These are phyloP conservation scores for Cryptococcus maquisensis DNA, from an alignment of 1,284 basidiomycete genomes.

Conservation along the genomic window DNA sequence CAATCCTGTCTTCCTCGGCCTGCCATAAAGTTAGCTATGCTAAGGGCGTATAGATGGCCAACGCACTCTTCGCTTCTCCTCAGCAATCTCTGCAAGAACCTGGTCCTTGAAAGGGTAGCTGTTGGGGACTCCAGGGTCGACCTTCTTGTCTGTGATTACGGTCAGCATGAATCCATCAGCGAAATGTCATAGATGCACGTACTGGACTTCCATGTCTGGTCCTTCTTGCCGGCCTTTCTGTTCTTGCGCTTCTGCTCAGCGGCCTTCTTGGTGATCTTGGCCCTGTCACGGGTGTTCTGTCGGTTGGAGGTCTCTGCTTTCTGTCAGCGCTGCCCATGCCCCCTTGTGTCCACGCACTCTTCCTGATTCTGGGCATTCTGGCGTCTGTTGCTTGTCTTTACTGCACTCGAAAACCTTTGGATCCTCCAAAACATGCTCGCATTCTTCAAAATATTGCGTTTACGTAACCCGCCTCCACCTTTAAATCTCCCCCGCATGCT, in stretches of 20 bases:
- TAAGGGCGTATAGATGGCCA: background rate
- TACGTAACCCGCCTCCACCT: slow-evolving; percentile 3
- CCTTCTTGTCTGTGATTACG: slow-evolving; percentile 61
- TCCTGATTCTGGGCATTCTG: slow-evolving; percentile 69
- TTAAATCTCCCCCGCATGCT: background rate
- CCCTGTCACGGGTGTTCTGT: slow-evolving; percentile 65
- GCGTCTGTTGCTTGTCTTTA: slow-evolving; percentile 1
- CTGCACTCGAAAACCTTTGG: background rate
- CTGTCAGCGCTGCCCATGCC: background rate
- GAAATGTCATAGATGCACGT: slow-evolving; percentile 45
- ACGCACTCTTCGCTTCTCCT: slow-evolving; percentile 67
- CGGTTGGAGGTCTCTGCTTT: slow-evolving; percentile 77
- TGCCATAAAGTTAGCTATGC: slow-evolving; percentile 4
- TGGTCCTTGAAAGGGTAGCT: slow-evolving; percentile 96
- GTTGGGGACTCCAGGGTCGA: slow-evolving; percentile 95
- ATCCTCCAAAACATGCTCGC: background rate
- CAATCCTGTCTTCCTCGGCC: slow-evolving; percentile 30
- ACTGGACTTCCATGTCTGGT: slow-evolving; percentile 88
- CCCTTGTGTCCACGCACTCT: slow-evolving; percentile 54
- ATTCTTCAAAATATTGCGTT: slow-evolving; percentile 15
- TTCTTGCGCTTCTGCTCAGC: slow-evolving; percentile 73
- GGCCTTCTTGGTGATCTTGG: slow-evolving; percentile 73
- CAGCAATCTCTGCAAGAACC: slow-evolving; percentile 83
- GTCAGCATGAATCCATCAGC: background rate
- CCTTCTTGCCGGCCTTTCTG: slow-evolving; percentile 75